Evolutionary conservation across 2,329 filamentous ascomycete species (phyloP).

Genomic region (Lasiodiplodia sp.): DNA sequence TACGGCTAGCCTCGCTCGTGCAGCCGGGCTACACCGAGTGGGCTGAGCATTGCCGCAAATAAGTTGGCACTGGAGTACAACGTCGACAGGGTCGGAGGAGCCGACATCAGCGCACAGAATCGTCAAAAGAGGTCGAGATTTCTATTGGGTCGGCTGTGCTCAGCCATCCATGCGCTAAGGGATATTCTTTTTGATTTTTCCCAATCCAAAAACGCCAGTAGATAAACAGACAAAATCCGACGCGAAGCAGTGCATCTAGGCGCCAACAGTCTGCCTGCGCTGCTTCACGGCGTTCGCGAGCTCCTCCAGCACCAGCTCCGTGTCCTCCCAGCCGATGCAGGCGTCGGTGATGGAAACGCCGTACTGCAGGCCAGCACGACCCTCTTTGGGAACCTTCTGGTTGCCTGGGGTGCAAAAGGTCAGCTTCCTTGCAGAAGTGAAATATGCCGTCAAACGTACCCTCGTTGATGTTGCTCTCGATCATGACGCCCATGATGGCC

Average conservation of each 20-base stretch:
- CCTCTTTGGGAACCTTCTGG: conserved; percentile 91
- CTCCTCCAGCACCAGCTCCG: conserved; percentile 76
- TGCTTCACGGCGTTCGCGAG: conserved; percentile 82
- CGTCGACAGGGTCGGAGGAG: not conserved
- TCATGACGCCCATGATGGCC: conserved; percentile 97
- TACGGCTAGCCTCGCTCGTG: not conserved
- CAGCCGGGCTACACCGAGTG: not conserved
- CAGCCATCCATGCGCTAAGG: conserved; percentile 3
- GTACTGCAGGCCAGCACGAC: conserved; percentile 84
- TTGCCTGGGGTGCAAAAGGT: conserved; percentile 61
- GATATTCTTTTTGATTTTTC: conserved; percentile 17
- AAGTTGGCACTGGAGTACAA: not conserved
- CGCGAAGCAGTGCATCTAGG: conserved; percentile 26
- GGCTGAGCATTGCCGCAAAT: conserved; percentile 8
- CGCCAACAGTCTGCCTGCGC: conserved; percentile 63
- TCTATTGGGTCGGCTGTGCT: not conserved
- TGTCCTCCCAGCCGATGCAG: conserved; percentile 94
- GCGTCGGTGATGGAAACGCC: conserved; percentile 97
- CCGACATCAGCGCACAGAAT: not conserved
- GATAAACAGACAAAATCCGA: not conserved
- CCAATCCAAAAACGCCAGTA: conserved; percentile 5
- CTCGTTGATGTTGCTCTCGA: conserved; percentile 96
- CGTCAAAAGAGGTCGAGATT: not conserved
- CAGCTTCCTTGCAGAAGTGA: conserved; percentile 8
- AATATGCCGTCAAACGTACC: conserved; percentile 59